Evolutionary conservation across 768 basidiomycete species (phyloP).

Genomic region (Termitomyces sp.): DNA sequence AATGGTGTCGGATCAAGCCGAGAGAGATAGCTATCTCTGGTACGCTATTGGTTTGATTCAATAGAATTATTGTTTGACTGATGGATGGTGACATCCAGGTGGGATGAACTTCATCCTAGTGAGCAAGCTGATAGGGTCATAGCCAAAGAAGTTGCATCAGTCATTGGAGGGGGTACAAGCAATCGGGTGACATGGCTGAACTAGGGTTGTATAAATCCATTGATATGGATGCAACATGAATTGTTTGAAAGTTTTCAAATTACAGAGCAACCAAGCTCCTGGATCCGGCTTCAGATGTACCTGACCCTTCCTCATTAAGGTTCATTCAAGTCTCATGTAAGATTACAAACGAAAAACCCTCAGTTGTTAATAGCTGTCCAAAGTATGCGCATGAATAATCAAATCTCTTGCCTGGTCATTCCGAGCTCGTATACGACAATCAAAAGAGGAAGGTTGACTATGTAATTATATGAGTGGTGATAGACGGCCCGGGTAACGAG

Average conservation of each 20-base stretch:
- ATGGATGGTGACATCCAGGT: conserved; percentile 17
- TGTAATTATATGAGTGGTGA: no score
- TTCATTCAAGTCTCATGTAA: no score
- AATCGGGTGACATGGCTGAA: conserved; percentile 40
- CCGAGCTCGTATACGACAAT: background rate
- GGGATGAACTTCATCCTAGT: conserved; percentile 37
- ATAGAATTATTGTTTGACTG: background rate
- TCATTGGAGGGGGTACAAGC: conserved; percentile 33
- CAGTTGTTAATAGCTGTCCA: no score
- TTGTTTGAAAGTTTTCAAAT: no score
- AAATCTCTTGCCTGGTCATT: background rate
- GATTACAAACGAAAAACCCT: no score
- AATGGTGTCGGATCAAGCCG: conserved; percentile 22
- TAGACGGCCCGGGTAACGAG: no score
- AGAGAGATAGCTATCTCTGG: conserved; percentile 48
- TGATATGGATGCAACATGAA: no score
- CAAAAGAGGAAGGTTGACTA: no score
- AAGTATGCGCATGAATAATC: no score
- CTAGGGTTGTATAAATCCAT: conserved; percentile 3
- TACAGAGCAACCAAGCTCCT: no score
- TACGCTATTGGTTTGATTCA: conserved; percentile 16
- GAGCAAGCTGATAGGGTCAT: conserved; percentile 36
- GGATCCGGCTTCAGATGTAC: no score
- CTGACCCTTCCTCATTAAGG: no score
- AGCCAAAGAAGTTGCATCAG: conserved; percentile 36